Evolutionary conservation across 2,329 filamentous ascomycete species (phyloP), one percentile per base, ranked within the genome.

Genomic region (Trichoderma brevicompactum): DNA sequence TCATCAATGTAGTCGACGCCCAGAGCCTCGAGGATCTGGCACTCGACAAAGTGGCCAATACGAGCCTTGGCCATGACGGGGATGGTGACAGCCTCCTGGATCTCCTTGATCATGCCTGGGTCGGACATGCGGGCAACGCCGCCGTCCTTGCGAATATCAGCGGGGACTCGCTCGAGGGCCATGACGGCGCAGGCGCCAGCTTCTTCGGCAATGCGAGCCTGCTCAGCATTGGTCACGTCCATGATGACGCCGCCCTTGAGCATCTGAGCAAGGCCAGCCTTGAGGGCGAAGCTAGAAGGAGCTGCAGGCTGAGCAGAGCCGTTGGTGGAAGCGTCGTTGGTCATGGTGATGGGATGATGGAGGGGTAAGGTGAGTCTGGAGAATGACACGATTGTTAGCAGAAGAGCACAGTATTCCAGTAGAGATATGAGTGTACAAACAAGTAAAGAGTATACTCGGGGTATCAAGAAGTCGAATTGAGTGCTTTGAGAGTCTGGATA

Each of bases 241-340:
- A 99, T 99, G 80, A 99, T 99, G 70, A 99, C 95, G 74, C 95
- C 95, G 77, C 95, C 95, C 85, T 98, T 97, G 80, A 98, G 84
- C 95, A 99, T 99, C 80, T 96, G 91, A 28, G 95, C 95, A 70
- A 99, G 84, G 66, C 94, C 95, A 62, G 92, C 91, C 86, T 99
- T 99, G 85, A 97, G 89, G 71, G 89, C 89, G 79, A 97, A 96
- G 79, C 87, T 84, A 70, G 79, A 74, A 71, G 80, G 78, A 54
- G 74, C 72, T 60, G 73, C 62, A 32, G 66, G 69, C 74, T 28
- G 23, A 65, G 67, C 60, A 68, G 70, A 64, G 61, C 71, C 68
- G 65, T 74, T 72, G 65, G 73, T 68, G 59, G 73, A 56, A 38
- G 65, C 56, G 66, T 78, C 75, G 76, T 77, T 76, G 71, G 71